Conservation (phyloP, 495 filamentous ascomycete species). For the Penicillium goetzii region DNA sequence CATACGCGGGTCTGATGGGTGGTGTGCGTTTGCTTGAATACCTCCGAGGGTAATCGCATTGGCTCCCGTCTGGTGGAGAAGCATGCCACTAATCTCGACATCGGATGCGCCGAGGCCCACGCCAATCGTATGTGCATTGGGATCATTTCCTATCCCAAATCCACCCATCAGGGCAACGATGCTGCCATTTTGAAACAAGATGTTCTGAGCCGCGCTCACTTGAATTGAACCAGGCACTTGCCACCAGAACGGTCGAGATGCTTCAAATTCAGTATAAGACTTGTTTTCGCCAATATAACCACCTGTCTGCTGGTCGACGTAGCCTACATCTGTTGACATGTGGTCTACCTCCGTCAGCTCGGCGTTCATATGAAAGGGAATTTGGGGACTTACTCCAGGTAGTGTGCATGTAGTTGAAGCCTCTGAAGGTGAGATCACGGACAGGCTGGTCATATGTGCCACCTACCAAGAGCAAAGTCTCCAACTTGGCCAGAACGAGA, state of each 20-base stretch:
- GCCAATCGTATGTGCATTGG: neutral
- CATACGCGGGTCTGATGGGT: neutral
- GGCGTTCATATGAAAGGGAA: neutral
- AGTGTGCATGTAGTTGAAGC: constrained; percentile 1
- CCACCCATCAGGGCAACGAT: neutral
- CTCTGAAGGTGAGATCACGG: constrained; percentile 1
- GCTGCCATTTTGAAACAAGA: neutral
- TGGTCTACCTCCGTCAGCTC: neutral
- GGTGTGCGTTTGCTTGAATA: constrained; percentile 1
- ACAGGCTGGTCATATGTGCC: neutral
- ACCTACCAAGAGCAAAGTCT: constrained; percentile 1
- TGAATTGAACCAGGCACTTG: constrained; percentile 1
- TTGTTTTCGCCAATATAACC: neutral
- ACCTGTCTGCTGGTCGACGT: constrained; percentile 1
- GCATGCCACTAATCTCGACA: constrained; percentile 2
- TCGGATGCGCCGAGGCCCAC: neutral
- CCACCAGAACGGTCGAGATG: neutral
- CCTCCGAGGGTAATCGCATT: neutral
- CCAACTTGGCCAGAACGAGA: neutral
- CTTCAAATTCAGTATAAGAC: neutral
- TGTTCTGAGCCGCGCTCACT: neutral
- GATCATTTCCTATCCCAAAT: constrained; percentile 1
- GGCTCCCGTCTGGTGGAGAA: constrained; percentile 1
- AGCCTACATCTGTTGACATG: neutral
- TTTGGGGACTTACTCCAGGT: neutral